A percentile compares a stretch with the other conserved stretches of the same genome.
Conservation (phyloP, 2,329 filamentous ascomycete genomes). For the Xylaria digitata region DNA sequence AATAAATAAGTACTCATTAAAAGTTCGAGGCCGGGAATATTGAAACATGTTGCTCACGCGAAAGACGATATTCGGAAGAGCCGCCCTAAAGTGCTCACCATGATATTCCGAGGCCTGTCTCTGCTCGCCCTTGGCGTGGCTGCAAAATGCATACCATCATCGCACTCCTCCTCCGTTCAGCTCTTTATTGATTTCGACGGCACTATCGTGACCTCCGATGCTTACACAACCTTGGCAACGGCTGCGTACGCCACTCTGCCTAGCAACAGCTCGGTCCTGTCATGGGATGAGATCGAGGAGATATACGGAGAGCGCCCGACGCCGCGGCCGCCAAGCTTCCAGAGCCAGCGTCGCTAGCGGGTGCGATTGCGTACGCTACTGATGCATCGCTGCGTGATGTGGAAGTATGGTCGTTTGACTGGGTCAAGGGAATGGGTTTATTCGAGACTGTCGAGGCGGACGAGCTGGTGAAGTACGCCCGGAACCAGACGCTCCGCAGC, state of each 20-base stretch:
- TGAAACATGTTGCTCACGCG: not conserved
- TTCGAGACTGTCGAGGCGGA: conserved; percentile 25
- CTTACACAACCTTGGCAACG: conserved; percentile 25
- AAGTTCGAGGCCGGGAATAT: not conserved
- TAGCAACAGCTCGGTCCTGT: conserved; percentile 23
- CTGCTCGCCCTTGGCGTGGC: conserved; percentile 12
- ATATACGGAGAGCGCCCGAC: conserved; percentile 24
- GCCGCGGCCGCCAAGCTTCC: conserved; percentile 18
- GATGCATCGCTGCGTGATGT: conserved; percentile 28
- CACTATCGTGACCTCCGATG: conserved; percentile 31
- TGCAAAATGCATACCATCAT: conserved; percentile 7
- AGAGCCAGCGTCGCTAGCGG: conserved; percentile 21
- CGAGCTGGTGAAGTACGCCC: conserved; percentile 20
- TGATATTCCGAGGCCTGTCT: conserved; percentile 1
- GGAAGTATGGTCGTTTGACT: conserved; percentile 29
- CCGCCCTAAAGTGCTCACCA: not conserved
- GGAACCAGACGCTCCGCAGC: conserved; percentile 31
- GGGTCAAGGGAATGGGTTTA: conserved; percentile 30
- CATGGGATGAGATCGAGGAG: conserved; percentile 34
- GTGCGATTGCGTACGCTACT: conserved; percentile 25
- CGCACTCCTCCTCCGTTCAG: conserved; percentile 9
- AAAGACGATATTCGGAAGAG: not conserved
- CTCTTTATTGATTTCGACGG: conserved; percentile 35
- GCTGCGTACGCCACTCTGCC: conserved; percentile 33
- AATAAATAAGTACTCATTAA: not conserved